Base-by-base conservation (phyloP, 2,329 filamentous ascomycete genomes). In the Thelonectria discophora region DNA sequence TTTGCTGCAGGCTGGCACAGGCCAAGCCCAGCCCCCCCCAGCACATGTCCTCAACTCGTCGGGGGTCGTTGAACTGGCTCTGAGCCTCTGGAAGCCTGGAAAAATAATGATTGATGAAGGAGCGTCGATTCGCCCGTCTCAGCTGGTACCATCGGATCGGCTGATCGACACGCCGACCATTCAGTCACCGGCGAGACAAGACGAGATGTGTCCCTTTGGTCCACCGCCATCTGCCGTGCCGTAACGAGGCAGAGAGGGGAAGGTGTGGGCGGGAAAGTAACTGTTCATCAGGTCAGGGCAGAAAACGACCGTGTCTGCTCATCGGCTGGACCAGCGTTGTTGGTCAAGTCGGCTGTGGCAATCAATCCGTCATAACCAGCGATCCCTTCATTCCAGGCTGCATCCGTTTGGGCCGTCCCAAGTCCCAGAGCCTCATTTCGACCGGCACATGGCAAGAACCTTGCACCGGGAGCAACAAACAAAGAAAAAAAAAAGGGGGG, bases 91-190 rank as follows among this genome's bases (percentile, higher is more conserved):
- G 20, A 4, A 20, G 17, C 37, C 48, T 37, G 55, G 27, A 18
- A 57, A 34, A 27, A 56, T 34, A 46, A 47, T 24, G 21, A 39
- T 15, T 46, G 43, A 48, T 46, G 34, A 39, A 15, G 42, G 43
- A 54, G 47, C 30, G 27, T 20, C 56, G 52, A 60, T 55, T 40
- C 51, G 42, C 50, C 40, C 32, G 58, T 59, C 54, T 56, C 52
- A 63, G 62, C 50, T 59, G 48, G 60, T 53, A 32, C 13, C 43
- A 58, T 67, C 56, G 52, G 58, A 56, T 65, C 63, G 62, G 55
- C 61, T 64, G 66, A 65, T 63, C 57, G 60, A 58, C 58, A 56
- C n/a, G n/a, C n/a, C n/a, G 58, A 51, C 56, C 47, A 69, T 66
- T 51, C 61, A 69, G 65, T 51, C 61, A 65, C 58, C 59, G 46